Evolutionary conservation across 805 yeast genomes (phyloP), one percentile per base, ranked within the genome.

Genomic region (Candida alai): DNA sequence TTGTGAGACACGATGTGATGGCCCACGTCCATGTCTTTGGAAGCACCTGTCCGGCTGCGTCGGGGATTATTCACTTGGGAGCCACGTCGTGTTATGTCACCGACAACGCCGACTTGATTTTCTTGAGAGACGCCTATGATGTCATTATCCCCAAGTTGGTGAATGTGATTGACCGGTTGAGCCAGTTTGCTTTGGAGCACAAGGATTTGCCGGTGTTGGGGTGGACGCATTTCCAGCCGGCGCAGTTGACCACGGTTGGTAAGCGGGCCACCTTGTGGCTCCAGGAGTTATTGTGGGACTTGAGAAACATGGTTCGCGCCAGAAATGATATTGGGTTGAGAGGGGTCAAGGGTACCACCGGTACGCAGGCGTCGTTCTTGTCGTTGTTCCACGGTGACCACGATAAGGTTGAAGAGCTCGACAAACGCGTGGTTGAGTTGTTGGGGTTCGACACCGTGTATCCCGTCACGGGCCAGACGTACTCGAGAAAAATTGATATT

Each of bases 141-240:
- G 64, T 93, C 24, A 66, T 93, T 51, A 88, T 93, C 58, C 96
- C 96, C 44, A 93, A 93, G 65, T 75, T 93, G 50, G 97, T 88
- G 51, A 93, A 93, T 52, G 97, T 93, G 46, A 93, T 93, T 51
- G 83, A 89, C 72, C 78, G 96, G 63, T 72, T 93, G 58, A 65
- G 87, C 40, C 69, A 84, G 58, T 93, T 93, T 61, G 97, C 98
- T 29, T 58, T 87, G 44, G 78, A 84, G 61, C 78, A 90, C 73
- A 93, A 93, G 69, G 97, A 93, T 62, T 64, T 89, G 64, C 97
- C 98, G 23, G 96, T 89, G 28, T 74, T 93, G 47, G 98, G 98
- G 22, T 93, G 97, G 97, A 93, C 98, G 38, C 98, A 93, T 65
- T 93, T 93, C 78, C 98, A 93, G 71, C 98, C 98, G 11, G 98